Conservation (phyloP, 2,329 filamentous ascomycete species). For the Sclerotinia nivalis region DNA sequence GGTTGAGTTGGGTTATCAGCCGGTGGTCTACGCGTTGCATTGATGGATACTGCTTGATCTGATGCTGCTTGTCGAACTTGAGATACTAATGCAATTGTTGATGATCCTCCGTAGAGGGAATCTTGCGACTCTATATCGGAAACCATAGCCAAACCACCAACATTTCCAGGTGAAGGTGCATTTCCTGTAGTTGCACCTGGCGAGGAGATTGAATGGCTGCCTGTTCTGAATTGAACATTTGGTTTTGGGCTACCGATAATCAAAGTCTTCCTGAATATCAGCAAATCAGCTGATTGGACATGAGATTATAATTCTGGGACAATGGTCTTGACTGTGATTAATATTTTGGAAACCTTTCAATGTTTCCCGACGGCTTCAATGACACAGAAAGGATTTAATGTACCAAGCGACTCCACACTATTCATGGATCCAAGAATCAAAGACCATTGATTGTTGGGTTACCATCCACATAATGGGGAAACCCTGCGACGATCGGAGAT, state of each 20-base stretch:
- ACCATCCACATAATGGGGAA: neutral
- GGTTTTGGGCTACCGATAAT: neutral
- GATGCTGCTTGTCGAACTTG: slow-evolving; percentile 19
- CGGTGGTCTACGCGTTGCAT: neutral
- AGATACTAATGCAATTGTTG: slow-evolving; percentile 18
- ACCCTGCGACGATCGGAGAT: neutral
- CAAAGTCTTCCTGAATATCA: neutral
- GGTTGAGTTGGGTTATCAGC: neutral
- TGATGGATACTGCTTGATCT: slow-evolving; percentile 5
- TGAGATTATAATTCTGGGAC: neutral
- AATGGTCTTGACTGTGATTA: neutral
- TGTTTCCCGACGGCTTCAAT: neutral
- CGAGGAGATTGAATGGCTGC: neutral
- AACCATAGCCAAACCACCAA: slow-evolving; percentile 21
- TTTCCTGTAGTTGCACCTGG: too few relatives aligned
- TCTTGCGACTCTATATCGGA: slow-evolving; percentile 5
- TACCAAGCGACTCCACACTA: neutral
- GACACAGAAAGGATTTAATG: neutral
- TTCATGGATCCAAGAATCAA: neutral
- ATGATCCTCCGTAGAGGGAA: slow-evolving; percentile 18
- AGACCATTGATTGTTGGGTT: neutral
- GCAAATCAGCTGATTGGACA: slow-evolving; percentile 5
- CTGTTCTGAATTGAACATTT: neutral
- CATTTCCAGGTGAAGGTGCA: neutral
- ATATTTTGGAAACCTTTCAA: too few relatives aligned